These are phyloP conservation scores for Curvularia spicifera DNA, from an alignment of 2,329 filamentous ascomycete species.

Conservation along the genomic window DNA sequence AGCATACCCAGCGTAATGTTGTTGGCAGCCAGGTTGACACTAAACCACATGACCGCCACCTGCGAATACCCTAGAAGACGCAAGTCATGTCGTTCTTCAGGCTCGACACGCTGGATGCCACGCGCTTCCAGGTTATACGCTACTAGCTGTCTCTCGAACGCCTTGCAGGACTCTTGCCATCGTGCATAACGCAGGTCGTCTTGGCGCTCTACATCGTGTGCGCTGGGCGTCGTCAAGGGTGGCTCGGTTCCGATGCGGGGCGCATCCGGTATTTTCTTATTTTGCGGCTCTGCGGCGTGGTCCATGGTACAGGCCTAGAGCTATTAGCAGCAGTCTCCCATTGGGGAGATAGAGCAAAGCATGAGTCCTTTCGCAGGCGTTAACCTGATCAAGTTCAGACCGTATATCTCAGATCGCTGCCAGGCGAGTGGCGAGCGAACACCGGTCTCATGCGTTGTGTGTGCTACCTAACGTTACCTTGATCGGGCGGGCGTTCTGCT, in stretches of 20 bases:
- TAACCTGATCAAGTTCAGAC: constrained; percentile 62
- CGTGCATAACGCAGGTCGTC: constrained; percentile 10
- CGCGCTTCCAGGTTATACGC: constrained; percentile 65
- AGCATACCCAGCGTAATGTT: constrained; percentile 70
- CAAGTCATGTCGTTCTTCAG: constrained; percentile 61
- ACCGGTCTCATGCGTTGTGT: constrained; percentile 49
- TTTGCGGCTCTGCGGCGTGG: constrained; percentile 6
- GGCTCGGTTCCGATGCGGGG: constrained; percentile 25
- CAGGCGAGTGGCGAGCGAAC: constrained; percentile 29
- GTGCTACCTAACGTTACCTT: constrained; percentile 45
- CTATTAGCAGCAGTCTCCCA: constrained; percentile 41
- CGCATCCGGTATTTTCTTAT: constrained; percentile 30
- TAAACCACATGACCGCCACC: constrained; percentile 65
- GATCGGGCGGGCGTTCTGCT: constrained; percentile 44
- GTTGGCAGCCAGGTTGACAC: constrained; percentile 67
- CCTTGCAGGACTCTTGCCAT: constrained; percentile 32
- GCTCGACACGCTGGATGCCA: constrained; percentile 65
- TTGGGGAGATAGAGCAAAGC: constrained; percentile 44
- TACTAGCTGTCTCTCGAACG: constrained; percentile 52
- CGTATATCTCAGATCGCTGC: constrained; percentile 59
- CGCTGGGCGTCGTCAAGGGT: constrained; percentile 4
- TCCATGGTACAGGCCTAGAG: constrained; percentile 41
- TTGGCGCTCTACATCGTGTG: constrained; percentile 4
- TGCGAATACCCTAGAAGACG: constrained; percentile 62
- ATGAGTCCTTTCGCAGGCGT: constrained; percentile 63